Evolutionary conservation across 1,139 yeast species (phyloP).

Genomic region (Debaryomyces robertsiae): DNA sequence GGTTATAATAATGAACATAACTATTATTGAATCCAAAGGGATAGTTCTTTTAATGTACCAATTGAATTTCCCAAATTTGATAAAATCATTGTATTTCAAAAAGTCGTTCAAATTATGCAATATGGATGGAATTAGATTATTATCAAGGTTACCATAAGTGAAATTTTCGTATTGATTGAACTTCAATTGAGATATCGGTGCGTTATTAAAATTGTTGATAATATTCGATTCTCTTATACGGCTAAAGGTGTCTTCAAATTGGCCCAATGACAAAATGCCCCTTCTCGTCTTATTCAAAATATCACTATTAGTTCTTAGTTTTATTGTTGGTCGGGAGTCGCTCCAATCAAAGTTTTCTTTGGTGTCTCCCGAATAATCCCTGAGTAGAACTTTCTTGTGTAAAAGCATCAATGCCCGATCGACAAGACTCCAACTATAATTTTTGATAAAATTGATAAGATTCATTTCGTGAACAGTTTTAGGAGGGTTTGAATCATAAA

Average conservation of each 20-base stretch:
- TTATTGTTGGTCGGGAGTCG: slow-evolving; percentile 15
- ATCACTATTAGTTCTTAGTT: slow-evolving; percentile 11
- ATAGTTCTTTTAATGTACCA: slow-evolving; percentile 63
- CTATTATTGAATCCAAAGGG: slow-evolving; percentile 61
- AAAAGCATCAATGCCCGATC: slow-evolving; percentile 58
- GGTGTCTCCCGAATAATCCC: slow-evolving; percentile 21
- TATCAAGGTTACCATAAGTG: slow-evolving; percentile 52
- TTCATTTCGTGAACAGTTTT: slow-evolving; percentile 45
- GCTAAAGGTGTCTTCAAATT: slow-evolving; percentile 48
- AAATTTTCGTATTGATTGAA: slow-evolving; percentile 38
- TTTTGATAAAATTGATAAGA: slow-evolving; percentile 49
- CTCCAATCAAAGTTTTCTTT: slow-evolving; percentile 15
- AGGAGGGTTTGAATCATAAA: slow-evolving; percentile 30
- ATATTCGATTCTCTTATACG: slow-evolving; percentile 42
- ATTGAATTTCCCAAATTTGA: slow-evolving; percentile 53
- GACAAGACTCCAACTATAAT: slow-evolving; percentile 55
- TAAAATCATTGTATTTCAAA: slow-evolving; percentile 48
- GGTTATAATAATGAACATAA: slow-evolving; percentile 53
- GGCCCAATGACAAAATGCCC: slow-evolving; percentile 36
- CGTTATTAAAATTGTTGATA: slow-evolving; percentile 35
- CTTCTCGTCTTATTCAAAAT: slow-evolving; percentile 22
- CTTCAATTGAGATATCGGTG: slow-evolving; percentile 39
- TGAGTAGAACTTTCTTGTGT: slow-evolving; percentile 53
- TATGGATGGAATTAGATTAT: slow-evolving; percentile 58
- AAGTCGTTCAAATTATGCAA: slow-evolving; percentile 60